A percentile compares a stretch with the other conserved stretches of the same genome.
phyloP scores from a whole-genome alignment of 352 stramenopile genomes.

The Halophytophthora batemanensis region DNA sequence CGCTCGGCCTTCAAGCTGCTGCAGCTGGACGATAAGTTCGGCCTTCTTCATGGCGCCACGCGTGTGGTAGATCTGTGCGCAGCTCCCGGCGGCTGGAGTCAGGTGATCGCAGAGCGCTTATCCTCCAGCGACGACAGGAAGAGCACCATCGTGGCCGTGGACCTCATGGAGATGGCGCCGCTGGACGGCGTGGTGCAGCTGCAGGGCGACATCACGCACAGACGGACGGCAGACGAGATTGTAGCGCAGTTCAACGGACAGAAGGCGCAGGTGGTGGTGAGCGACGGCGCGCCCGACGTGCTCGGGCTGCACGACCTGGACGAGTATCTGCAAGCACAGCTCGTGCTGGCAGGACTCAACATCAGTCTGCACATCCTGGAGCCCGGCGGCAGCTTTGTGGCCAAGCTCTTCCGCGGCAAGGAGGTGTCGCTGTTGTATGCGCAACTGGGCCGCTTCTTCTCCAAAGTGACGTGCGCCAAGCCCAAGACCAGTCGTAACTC shows the following conservation, averaged over 20 bases:
- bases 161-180: slow-evolving; percentile 96
- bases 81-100: slow-evolving; percentile 82
- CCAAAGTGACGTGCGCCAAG: slow-evolving; percentile 74
- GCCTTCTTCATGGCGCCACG: slow-evolving; percentile 88
- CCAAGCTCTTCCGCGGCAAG: slow-evolving; percentile 85
- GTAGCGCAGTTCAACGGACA: slow-evolving; percentile 63
- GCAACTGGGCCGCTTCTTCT: slow-evolving; percentile 71
- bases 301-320: slow-evolving; percentile 77
- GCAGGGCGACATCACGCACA: slow-evolving; percentile 83
- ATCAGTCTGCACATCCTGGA: slow-evolving; percentile 79
- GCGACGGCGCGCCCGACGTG: slow-evolving; percentile 99
- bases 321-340: slow-evolving; percentile 79
- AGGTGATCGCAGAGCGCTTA: slow-evolving; percentile 84
- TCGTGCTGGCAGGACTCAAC: slow-evolving; percentile 77
- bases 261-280: slow-evolving; percentile 97
- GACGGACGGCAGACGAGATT: slow-evolving; percentile 69
- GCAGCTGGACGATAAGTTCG: slow-evolving; percentile 98
- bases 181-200: slow-evolving; percentile 82
- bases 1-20: slow-evolving; percentile 98
- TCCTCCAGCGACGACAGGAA: slow-evolving; percentile 2
- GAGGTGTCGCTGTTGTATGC: slow-evolving; percentile 72
- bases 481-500: slow-evolving; percentile 84
- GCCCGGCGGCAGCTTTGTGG: slow-evolving; percentile 70
- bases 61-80: slow-evolving; percentile 84
- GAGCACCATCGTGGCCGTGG: slow-evolving; percentile 66